Conservation (phyloP, 257 asterid genomes). For the Craterostigma plantagineum region DNA sequence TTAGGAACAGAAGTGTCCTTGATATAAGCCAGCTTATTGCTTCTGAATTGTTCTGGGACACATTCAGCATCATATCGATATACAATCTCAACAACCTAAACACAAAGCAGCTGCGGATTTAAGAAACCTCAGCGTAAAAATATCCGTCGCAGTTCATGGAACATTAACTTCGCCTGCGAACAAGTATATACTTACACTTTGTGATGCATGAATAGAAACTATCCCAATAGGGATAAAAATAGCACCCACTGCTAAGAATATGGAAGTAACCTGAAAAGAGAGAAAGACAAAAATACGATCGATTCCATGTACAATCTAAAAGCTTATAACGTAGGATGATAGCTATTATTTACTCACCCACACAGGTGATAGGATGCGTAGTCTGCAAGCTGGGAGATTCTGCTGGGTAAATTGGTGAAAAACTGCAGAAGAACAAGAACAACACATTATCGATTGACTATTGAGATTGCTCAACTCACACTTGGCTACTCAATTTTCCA, state of each 20-base stretch:
- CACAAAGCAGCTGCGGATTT: not conserved
- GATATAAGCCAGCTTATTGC: slow-evolving; percentile 28
- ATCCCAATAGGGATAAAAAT: slow-evolving; percentile 2
- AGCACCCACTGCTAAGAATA: slow-evolving; percentile 33
- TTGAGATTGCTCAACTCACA: not conserved
- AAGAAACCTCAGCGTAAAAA: not conserved
- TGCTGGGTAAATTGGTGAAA: slow-evolving; percentile 53
- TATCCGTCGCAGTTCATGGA: not conserved
- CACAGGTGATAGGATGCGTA: slow-evolving; percentile 40
- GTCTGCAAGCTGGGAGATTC: slow-evolving; percentile 71
- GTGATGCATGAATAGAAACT: not conserved
- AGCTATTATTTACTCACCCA: slow-evolving; percentile 28
- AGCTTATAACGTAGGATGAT: not conserved
- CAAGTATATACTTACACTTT: slow-evolving; percentile 18
- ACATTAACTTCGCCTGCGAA: slow-evolving; percentile 1
- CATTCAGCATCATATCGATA: slow-evolving; percentile 39
- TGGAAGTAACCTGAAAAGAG: slow-evolving; percentile 53
- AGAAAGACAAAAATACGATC: slow-evolving; percentile 5
- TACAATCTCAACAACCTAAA: slow-evolving; percentile 45
- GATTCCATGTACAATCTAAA: no score
- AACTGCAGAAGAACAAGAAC: slow-evolving; percentile 27
- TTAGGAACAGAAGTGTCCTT: slow-evolving; percentile 6
- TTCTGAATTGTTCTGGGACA: slow-evolving; percentile 18
- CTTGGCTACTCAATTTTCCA: no score
- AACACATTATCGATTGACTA: no score